These are phyloP conservation scores for Crassisporium funariophilum DNA, from an alignment of 768 basidiomycete species.

Conservation along the genomic window DNA sequence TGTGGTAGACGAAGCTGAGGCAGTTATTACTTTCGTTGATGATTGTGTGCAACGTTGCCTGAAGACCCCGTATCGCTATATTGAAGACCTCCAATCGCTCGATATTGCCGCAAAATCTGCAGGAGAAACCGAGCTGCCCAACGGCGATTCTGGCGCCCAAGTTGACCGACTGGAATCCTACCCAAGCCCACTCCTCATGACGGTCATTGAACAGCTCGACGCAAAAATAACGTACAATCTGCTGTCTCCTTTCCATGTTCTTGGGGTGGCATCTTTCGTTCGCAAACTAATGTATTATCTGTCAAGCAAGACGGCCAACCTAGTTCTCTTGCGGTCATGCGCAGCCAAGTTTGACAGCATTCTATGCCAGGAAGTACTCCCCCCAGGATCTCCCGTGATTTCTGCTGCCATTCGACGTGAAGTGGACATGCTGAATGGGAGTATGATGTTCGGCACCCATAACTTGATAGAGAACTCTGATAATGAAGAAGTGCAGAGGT, in stretches of 20 bases:
- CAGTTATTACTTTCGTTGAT: slow-evolving; percentile 73
- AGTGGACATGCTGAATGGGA: slow-evolving; percentile 16
- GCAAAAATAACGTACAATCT: slow-evolving; percentile 64
- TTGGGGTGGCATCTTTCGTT: slow-evolving; percentile 64
- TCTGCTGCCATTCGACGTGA: slow-evolving; percentile 15
- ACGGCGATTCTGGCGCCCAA: too few species aligned
- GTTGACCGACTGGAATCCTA: slow-evolving; percentile 31
- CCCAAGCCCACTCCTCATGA: slow-evolving; percentile 79
- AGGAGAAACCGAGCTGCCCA: not conserved
- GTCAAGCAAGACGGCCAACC: slow-evolving; percentile 51
- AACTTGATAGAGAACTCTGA: not conserved
- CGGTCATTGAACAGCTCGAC: slow-evolving; percentile 74
- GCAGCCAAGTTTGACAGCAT: slow-evolving; percentile 38
- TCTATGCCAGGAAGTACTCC: slow-evolving; percentile 27
- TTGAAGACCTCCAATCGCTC: slow-evolving; percentile 64
- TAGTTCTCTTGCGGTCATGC: slow-evolving; percentile 39
- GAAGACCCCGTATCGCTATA: slow-evolving; percentile 83
- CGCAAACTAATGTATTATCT: slow-evolving; percentile 65
- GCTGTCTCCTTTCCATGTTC: slow-evolving; percentile 58
- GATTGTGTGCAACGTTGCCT: slow-evolving; percentile 82
- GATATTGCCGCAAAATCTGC: slow-evolving; percentile 13
- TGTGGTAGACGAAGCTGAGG: slow-evolving; percentile 56
- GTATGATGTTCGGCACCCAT: slow-evolving; percentile 6
- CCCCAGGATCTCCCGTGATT: slow-evolving; percentile 39
- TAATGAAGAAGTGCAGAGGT: not conserved